These are phyloP conservation scores for Wallacemonas sp. DNA, from an alignment of 208 protist species.

Conservation along the genomic window DNA sequence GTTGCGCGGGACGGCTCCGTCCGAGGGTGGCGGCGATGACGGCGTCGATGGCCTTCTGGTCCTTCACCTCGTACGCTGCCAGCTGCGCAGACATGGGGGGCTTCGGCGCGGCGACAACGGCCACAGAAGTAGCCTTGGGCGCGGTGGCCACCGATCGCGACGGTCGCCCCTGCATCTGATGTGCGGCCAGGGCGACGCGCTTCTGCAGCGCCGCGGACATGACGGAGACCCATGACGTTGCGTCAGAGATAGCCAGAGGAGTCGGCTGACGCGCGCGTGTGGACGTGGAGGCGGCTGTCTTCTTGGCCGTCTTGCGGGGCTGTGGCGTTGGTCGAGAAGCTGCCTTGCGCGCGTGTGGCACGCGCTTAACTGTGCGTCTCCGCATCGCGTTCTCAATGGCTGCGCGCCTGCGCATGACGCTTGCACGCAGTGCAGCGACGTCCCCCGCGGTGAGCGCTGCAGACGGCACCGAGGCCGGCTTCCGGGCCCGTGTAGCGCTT, in stretches of 20 bases:
- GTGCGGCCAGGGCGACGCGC: background rate
- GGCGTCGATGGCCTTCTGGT: background rate
- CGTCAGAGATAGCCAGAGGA: background rate
- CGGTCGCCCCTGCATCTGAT: background rate
- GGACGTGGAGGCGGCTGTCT: background rate
- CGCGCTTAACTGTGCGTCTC: background rate
- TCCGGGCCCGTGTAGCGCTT: too few relatives aligned
- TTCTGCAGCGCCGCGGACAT: background rate
- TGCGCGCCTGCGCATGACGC: constrained; percentile 4
- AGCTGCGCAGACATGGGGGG: background rate
- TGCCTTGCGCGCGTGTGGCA: too few relatives aligned
- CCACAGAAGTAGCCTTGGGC: background rate
- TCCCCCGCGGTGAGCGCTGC: too few relatives aligned
- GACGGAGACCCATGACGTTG: background rate
- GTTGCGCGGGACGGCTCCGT: too few relatives aligned
- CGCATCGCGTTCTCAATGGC: constrained; percentile 14
- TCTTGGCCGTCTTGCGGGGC: background rate
- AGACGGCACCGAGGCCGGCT: too few relatives aligned
- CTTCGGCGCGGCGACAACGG: too few relatives aligned
- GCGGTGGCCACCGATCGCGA: background rate
- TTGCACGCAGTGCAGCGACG: too few relatives aligned
- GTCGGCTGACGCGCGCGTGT: background rate
- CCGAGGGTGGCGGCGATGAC: background rate
- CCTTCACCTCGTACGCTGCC: background rate
- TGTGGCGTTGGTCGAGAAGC: too few relatives aligned